phyloP scores from a whole-genome alignment of 495 filamentous ascomycete genomes.

The Penicillium antarcticum region DNA sequence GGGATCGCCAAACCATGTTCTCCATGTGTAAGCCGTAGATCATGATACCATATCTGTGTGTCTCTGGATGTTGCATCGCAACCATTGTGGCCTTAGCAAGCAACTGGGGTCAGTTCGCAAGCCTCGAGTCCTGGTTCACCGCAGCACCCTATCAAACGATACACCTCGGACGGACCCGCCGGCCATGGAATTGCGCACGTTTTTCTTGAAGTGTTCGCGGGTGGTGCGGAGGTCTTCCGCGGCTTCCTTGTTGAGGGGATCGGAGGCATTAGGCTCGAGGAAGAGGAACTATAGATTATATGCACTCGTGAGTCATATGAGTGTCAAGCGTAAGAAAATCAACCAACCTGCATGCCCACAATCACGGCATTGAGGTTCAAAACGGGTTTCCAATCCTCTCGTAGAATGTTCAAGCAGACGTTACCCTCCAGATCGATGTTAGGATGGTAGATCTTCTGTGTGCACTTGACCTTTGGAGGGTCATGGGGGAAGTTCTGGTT shows the following conservation, averaged over 20 bases:
- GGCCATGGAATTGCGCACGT: conserved; percentile 77
- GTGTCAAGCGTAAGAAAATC: neutral
- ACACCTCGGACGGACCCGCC: conserved; percentile 74
- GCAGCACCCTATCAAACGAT: conserved; percentile 71
- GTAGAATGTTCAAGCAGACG: conserved; percentile 92
- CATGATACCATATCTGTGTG: conserved; percentile 11
- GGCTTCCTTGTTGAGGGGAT: conserved; percentile 97
- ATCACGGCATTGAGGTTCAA: conserved; percentile 96
- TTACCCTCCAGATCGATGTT: conserved; percentile 99
- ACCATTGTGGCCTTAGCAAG: no score
- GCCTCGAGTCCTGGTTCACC: conserved; percentile 15
- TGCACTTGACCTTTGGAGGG: conserved; percentile 96
- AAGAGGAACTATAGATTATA: conserved; percentile 72
- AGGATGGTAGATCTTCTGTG: conserved; percentile 97
- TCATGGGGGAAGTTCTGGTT: conserved; percentile 96
- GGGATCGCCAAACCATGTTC: neutral
- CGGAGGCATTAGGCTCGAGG: conserved; percentile 92
- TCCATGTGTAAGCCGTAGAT: conserved; percentile 15
- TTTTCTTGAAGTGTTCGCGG: conserved; percentile 83
- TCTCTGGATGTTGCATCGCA: neutral
- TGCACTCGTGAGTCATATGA: neutral
- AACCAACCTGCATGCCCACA: conserved; percentile 79
- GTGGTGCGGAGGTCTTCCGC: conserved; percentile 86
- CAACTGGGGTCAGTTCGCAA: neutral
- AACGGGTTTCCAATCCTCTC: conserved; percentile 99